A percentile compares a stretch with the other conserved stretches of the same genome.
phyloP scores from a whole-genome alignment of 2,329 filamentous ascomycete species.

The Fusarium nygamai region DNA sequence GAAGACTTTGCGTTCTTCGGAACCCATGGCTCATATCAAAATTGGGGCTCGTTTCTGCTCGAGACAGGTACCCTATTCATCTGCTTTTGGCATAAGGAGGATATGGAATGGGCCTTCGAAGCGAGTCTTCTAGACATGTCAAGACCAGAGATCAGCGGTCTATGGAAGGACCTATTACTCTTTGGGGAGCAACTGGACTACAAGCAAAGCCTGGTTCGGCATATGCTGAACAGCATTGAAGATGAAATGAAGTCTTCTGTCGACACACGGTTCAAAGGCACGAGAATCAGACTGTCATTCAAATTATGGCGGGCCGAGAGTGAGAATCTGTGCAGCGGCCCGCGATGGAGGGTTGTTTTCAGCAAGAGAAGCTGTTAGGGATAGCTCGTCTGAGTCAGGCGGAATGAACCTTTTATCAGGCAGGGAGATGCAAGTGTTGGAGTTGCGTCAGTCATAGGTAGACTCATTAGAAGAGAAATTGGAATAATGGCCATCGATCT shows the following conservation, averaged over 20 bases:
- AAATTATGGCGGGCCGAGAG: not conserved
- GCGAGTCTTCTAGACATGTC: not conserved
- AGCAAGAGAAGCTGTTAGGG: not conserved
- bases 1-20: not conserved
- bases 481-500: not conserved
- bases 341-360: not conserved
- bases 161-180: not conserved
- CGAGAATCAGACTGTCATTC: not conserved
- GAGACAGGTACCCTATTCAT: not conserved
- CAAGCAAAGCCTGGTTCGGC: accelerated
- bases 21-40: not conserved
- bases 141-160: not conserved
- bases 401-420: not conserved
- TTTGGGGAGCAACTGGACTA: not conserved
- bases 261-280: accelerated
- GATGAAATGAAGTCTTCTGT: not conserved
- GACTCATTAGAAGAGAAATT: not conserved
- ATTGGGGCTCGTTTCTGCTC: not conserved
- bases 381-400: not conserved
- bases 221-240: not conserved
- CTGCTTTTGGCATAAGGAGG: not conserved
- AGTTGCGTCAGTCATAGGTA: no score
- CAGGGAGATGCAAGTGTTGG: no score
- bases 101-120: accelerated
- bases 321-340: not conserved